phyloP scores from a whole-genome alignment of 257 asterid species.

The Nicotiana tabacum region DNA sequence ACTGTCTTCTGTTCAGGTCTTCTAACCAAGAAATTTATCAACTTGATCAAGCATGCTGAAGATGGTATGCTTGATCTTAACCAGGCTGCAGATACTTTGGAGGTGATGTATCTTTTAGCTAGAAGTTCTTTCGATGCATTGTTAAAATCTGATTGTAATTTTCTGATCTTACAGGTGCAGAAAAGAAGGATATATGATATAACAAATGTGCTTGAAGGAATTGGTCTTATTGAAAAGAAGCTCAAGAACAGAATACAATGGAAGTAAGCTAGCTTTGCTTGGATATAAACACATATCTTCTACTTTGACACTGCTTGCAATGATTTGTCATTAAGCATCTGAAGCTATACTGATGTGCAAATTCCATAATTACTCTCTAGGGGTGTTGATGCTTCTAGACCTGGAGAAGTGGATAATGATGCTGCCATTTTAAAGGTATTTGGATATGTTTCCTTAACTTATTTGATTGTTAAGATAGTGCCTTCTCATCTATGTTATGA shows the following conservation, averaged over 20 bases:
- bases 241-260: slow-evolving; percentile 68
- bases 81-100: slow-evolving; percentile 77
- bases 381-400: slow-evolving; percentile 70
- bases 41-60: slow-evolving; percentile 49
- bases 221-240: slow-evolving; percentile 93
- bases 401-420: slow-evolving; percentile 70
- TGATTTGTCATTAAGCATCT: background rate
- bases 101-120: slow-evolving; percentile 27
- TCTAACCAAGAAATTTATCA: slow-evolving; percentile 42
- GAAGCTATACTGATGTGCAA: background rate
- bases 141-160: slow-evolving; percentile 9
- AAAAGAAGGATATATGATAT: slow-evolving; percentile 83
- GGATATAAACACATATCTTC: slow-evolving; percentile 3
- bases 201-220: slow-evolving; percentile 95
- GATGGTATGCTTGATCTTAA: slow-evolving; percentile 90
- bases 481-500: background rate
- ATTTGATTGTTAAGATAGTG: background rate
- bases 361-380: slow-evolving; percentile 17
- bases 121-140: background rate
- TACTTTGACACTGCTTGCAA: slow-evolving; percentile 5
- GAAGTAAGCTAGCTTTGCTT: slow-evolving; percentile 37
- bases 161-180: slow-evolving; percentile 39
- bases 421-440: slow-evolving; percentile 72
- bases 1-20: slow-evolving; percentile 29
- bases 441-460: background rate